These are phyloP conservation scores for Saprolegnia parasitica DNA, from an alignment of 352 stramenopile species.

Conservation along the genomic window DNA sequence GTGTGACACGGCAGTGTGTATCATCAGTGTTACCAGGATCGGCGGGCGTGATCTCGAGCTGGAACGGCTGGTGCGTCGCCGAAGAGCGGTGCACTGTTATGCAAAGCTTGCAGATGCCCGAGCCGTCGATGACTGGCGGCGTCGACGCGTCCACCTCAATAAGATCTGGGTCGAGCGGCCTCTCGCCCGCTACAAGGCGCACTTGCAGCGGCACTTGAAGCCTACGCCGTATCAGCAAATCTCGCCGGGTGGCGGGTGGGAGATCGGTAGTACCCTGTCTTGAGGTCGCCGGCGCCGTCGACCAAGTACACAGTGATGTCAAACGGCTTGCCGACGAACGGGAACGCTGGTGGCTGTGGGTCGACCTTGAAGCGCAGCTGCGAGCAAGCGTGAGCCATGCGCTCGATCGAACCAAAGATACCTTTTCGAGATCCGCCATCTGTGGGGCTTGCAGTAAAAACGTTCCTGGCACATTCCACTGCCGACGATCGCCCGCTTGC, in stretches of 20 bases:
- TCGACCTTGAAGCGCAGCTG: conserved; percentile 27
- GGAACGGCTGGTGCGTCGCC: neutral
- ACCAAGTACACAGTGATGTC: conserved; percentile 29
- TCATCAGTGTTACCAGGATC: neutral
- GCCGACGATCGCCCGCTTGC: too few species aligned
- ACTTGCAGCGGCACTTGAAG: neutral
- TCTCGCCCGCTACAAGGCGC: neutral
- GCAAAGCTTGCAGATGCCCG: conserved; percentile 23
- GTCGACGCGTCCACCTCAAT: conserved; percentile 17
- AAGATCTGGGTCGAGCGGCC: neutral
- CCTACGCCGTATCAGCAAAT: neutral
- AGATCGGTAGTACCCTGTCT: conserved; percentile 25
- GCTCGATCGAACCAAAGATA: neutral
- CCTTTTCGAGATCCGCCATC: neutral
- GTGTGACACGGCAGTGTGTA: too few species aligned
- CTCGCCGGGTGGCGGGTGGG: conserved; percentile 1
- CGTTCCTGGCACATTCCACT: neutral
- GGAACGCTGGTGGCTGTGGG: conserved; percentile 28
- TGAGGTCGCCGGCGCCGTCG: conserved; percentile 24
- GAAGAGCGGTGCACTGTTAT: neutral
- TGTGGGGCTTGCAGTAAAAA: neutral
- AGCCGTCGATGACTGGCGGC: conserved; percentile 25
- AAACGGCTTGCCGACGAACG: conserved; percentile 28
- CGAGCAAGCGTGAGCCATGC: too few species aligned
- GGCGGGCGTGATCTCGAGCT: neutral